phyloP scores from a whole-genome alignment of 352 stramenopile genomes.

The Plasmopara halstedii region DNA sequence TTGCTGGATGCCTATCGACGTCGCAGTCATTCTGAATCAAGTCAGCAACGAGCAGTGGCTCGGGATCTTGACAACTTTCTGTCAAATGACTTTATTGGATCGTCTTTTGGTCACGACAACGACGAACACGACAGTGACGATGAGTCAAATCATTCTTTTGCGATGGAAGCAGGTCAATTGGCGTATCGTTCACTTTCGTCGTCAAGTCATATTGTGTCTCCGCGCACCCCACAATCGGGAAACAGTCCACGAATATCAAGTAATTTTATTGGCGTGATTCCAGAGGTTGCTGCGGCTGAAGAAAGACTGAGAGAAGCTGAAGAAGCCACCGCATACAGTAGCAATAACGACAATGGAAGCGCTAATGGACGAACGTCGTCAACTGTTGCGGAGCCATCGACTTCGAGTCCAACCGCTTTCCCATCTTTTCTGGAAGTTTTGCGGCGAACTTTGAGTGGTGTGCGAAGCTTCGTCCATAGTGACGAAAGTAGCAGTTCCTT shows the following conservation, averaged over 20 bases:
- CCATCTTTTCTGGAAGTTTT: slow-evolving; percentile 45
- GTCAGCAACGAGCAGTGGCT: slow-evolving; percentile 22
- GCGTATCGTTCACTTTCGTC: slow-evolving; percentile 19
- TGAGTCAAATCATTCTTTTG: slow-evolving; percentile 18
- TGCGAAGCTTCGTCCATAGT: slow-evolving; percentile 32
- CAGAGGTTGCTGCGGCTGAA: slow-evolving; percentile 57
- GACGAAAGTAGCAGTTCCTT: slow-evolving; percentile 9
- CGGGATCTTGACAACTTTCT: slow-evolving; percentile 42
- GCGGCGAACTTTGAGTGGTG: slow-evolving; percentile 35
- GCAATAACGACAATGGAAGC: not conserved
- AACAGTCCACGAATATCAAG: slow-evolving; percentile 2
- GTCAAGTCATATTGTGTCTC: slow-evolving; percentile 17
- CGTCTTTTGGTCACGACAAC: slow-evolving; percentile 35
- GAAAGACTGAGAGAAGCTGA: slow-evolving; percentile 19
- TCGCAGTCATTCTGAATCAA: slow-evolving; percentile 14
- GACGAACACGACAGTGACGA: slow-evolving; percentile 24
- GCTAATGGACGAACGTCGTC: slow-evolving; percentile 15
- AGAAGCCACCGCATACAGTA: not conserved
- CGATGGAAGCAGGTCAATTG: slow-evolving; percentile 1
- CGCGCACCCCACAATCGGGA: slow-evolving; percentile 11
- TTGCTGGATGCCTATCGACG: slow-evolving; percentile 45
- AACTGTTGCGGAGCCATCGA: slow-evolving; percentile 21
- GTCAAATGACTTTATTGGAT: slow-evolving; percentile 59
- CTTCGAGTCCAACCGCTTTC: slow-evolving; percentile 20
- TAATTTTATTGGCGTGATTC: slow-evolving; percentile 37